Evolutionary conservation across 257 asterid genomes (phyloP).

Genomic region (Solanum virginianum): DNA sequence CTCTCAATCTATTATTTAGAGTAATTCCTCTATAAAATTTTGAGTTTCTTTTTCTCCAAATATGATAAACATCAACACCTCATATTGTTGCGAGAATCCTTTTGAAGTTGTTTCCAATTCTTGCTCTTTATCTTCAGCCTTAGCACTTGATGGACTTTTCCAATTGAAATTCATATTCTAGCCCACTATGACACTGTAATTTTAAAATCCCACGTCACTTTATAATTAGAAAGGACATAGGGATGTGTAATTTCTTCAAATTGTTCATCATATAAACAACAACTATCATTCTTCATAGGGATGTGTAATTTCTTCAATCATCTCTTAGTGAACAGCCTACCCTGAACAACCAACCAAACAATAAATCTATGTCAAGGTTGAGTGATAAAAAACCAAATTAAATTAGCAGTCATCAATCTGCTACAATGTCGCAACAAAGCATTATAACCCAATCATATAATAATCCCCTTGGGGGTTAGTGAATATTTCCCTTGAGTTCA

Average conservation of each 20-base stretch:
- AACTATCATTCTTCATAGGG: background rate
- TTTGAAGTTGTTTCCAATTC: background rate
- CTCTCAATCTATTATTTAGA: background rate
- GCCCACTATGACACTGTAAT: background rate
- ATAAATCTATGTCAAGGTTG: background rate
- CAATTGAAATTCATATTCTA: background rate
- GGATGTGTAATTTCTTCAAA: too few species aligned
- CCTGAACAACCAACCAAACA: background rate
- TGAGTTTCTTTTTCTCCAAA: background rate
- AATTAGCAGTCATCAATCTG: background rate
- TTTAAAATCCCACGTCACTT: background rate
- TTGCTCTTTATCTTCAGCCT: background rate
- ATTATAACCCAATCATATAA: background rate
- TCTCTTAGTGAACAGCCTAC: background rate
- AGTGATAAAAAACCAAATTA: background rate
- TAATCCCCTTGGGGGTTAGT: background rate
- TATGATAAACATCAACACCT: background rate
- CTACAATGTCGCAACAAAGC: background rate
- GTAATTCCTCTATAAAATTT: background rate
- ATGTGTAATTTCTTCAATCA: background rate
- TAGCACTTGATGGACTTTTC: background rate
- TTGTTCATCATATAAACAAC: background rate
- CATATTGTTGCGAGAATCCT: background rate
- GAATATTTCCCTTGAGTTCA: background rate
- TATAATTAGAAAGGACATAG: too few species aligned